Conservation (phyloP, 208 protist species). For the Strigomonas galati region DNA sequence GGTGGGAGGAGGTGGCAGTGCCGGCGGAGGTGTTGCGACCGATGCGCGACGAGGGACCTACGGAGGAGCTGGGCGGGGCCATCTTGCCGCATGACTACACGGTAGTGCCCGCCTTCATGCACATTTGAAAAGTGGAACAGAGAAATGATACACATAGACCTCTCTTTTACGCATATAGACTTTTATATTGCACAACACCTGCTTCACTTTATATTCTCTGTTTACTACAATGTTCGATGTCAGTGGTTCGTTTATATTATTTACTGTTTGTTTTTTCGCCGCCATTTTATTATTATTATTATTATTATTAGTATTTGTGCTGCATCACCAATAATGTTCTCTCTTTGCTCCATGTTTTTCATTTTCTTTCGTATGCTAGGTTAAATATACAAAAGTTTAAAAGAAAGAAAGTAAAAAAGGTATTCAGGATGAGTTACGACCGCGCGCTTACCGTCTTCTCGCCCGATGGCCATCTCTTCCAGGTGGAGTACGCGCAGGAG, state of each 20-base stretch:
- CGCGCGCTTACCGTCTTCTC: constrained; percentile 99
- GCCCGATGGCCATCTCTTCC: constrained; percentile 99
- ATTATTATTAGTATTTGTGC: neutral
- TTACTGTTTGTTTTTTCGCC: neutral
- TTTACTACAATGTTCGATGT: neutral
- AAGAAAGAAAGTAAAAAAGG: constrained; percentile 16
- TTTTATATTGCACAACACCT: neutral
- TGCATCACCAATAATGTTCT: too few relatives aligned
- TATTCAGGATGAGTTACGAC: constrained; percentile 95
- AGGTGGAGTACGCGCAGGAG: constrained; percentile 99
- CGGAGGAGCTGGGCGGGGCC: neutral
- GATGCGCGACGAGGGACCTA: neutral
- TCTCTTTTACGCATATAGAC: neutral
- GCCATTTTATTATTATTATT: constrained; percentile 17
- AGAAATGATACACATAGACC: constrained; percentile 1
- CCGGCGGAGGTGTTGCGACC: constrained; percentile 13
- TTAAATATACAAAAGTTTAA: constrained; percentile 9
- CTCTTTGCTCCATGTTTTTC: constrained; percentile 21
- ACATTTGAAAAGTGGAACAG: constrained; percentile 21
- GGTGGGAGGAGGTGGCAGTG: constrained; percentile 1
- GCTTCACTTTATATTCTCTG: neutral
- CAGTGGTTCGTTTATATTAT: neutral
- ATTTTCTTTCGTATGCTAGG: neutral
- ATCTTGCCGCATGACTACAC: constrained; percentile 42
- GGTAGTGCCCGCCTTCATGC: constrained; percentile 40